Evolutionary conservation across 495 filamentous ascomycete species (phyloP).

Genomic region (Talaromyces adpressus): DNA sequence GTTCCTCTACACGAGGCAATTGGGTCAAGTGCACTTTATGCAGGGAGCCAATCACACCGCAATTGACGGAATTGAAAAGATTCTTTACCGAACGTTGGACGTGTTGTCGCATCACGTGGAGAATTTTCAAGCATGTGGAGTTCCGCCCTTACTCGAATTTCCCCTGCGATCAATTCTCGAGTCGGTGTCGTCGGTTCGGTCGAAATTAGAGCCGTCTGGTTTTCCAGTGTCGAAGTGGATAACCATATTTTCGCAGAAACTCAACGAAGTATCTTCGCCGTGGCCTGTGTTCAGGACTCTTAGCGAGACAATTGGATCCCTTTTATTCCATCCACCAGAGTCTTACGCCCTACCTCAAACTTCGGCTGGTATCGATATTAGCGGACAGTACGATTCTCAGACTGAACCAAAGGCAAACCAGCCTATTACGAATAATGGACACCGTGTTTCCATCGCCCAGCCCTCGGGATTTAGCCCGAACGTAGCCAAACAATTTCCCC

Average conservation of each 20-base stretch:
- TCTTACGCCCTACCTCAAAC: neutral
- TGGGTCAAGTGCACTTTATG: neutral
- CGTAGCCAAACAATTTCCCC: neutral
- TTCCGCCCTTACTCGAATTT: constrained; percentile 42
- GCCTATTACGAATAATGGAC: neutral
- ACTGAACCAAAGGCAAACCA: neutral
- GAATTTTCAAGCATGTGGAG: constrained; percentile 38
- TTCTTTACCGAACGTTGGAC: constrained; percentile 33
- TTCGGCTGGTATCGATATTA: neutral
- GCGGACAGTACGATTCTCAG: neutral
- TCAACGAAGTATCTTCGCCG: constrained; percentile 16
- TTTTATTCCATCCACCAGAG: neutral
- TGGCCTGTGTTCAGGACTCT: constrained; percentile 36
- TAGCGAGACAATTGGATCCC: constrained; percentile 22
- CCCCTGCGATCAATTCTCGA: constrained; percentile 32
- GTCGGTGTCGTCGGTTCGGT: constrained; percentile 27
- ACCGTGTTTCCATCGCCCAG: neutral
- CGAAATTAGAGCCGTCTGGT: constrained; percentile 24
- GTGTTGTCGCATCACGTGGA: constrained; percentile 41
- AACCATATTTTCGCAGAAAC: constrained; percentile 30
- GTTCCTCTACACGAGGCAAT: constrained; percentile 34
- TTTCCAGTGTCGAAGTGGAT: constrained; percentile 36
- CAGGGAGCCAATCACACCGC: constrained; percentile 29
- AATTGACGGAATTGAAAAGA: constrained; percentile 36
- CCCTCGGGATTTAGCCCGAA: neutral